These are phyloP conservation scores for Gaeumannomyces sp. DNA, from an alignment of 2,329 filamentous ascomycete genomes.

Conservation along the genomic window DNA sequence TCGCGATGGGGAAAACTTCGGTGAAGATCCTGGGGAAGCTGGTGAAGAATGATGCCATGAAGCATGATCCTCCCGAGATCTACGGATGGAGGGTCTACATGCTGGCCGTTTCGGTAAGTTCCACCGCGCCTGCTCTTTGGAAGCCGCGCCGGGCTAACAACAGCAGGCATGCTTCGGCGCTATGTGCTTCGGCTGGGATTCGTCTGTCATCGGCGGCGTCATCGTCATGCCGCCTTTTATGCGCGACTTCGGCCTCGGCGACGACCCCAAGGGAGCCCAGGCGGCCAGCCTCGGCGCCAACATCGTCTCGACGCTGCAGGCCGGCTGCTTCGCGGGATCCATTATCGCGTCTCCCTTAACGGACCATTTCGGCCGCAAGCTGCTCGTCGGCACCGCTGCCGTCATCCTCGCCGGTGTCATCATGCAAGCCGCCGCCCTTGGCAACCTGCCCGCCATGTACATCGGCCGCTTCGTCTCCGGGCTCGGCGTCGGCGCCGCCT, in stretches of 20 bases:
- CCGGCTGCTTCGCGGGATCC: constrained; percentile 19
- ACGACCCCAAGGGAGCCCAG: neutral
- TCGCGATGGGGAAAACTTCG: constrained; percentile 7
- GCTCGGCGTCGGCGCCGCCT: constrained; percentile 42
- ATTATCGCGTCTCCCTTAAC: constrained; percentile 21
- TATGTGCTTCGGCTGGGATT: constrained; percentile 23
- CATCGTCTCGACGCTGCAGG: constrained; percentile 21
- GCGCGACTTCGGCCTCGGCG: constrained; percentile 8
- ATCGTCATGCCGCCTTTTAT: constrained; percentile 20
- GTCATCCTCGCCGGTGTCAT: constrained; percentile 25
- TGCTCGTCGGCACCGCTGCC: constrained; percentile 14
- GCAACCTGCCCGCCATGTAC: constrained; percentile 23
- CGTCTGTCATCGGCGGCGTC: constrained; percentile 22
- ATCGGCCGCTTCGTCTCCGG: constrained; percentile 43
- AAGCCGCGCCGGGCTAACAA: neutral
- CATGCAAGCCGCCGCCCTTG: constrained; percentile 26
- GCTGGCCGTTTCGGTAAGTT: constrained; percentile 47
- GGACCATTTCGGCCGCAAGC: constrained; percentile 26
- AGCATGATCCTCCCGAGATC: constrained; percentile 57
- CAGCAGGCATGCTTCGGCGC: constrained; percentile 19
- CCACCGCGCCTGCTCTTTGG: neutral
- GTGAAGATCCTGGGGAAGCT: constrained; percentile 17
- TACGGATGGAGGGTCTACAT: constrained; percentile 64
- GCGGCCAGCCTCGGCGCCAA: constrained; percentile 17
- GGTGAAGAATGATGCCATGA: constrained; percentile 55